Conservation (phyloP, 2,329 filamentous ascomycete genomes). For the Fusarium subglutinans region DNA sequence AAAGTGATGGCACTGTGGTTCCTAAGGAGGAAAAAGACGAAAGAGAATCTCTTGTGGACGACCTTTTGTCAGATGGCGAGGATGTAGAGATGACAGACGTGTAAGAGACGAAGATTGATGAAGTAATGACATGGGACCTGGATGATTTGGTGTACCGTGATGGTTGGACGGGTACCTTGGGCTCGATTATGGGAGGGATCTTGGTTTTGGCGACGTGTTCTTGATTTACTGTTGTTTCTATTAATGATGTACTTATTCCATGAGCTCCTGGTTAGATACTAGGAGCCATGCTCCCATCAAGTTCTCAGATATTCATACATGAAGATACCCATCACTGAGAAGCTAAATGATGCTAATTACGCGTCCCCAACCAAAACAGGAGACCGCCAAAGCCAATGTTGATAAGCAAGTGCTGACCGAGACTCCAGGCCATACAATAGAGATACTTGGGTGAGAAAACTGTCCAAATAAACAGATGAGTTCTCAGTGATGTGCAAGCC, state of each 20-base stretch:
- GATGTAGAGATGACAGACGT: conserved; percentile 47
- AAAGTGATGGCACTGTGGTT: conserved; percentile 48
- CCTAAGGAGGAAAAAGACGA: conserved; percentile 46
- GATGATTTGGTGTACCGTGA: conserved; percentile 30
- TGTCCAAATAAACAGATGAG: conserved; percentile 97
- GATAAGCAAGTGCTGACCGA: conserved; percentile 81
- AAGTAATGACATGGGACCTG: conserved; percentile 34
- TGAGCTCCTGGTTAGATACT: background rate
- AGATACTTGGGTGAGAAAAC: conserved; percentile 98
- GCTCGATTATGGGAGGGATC: conserved; percentile 1
- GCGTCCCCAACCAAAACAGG: conserved; percentile 62
- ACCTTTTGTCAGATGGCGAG: conserved; percentile 54
- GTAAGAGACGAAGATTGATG: conserved; percentile 30
- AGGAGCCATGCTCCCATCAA: background rate
- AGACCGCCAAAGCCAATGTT: conserved; percentile 71
- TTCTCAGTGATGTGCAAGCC: conserved; percentile 83
- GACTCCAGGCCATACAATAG: conserved; percentile 88
- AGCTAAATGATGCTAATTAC: conserved; percentile 6
- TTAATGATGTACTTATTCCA: conserved; percentile 11
- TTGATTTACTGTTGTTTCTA: conserved; percentile 18
- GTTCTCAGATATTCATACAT: background rate
- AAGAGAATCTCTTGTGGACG: conserved; percentile 51
- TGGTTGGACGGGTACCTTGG: conserved; percentile 15
- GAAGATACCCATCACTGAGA: conserved; percentile 3
- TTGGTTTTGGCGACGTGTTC: conserved; percentile 29